Conservation (phyloP, 148 eudicot genomes). For the Simmondsia chinensis region DNA sequence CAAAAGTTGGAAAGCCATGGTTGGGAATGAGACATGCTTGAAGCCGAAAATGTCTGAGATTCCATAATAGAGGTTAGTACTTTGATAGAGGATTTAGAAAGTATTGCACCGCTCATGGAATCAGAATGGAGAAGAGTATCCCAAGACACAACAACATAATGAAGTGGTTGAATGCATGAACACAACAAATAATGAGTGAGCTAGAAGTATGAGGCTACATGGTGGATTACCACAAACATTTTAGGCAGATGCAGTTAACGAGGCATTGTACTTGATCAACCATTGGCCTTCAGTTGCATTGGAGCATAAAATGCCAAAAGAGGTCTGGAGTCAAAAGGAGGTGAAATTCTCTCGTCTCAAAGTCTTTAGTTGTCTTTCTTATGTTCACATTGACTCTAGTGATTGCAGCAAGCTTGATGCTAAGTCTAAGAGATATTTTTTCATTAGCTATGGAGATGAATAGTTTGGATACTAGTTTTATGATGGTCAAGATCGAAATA, state of each 20-base stretch:
- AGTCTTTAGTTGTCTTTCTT: too few species aligned
- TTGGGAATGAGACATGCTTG: background rate
- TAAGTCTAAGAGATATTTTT: too few species aligned
- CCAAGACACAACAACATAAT: background rate
- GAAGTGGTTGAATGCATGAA: background rate
- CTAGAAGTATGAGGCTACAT: background rate
- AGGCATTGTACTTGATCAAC: background rate
- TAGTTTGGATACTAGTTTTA: too few species aligned
- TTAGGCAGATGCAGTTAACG: slow-evolving; percentile 1
- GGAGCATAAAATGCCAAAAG: background rate
- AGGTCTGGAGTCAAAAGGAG: background rate
- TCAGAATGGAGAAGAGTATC: background rate
- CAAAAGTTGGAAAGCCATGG: background rate
- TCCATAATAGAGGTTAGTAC: background rate
- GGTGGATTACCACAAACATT: background rate
- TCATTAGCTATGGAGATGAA: too few species aligned
- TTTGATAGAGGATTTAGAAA: too few species aligned
- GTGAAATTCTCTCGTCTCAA: background rate
- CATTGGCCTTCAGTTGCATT: background rate
- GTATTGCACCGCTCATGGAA: too few species aligned
- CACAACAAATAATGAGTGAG: background rate
- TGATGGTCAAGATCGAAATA: too few species aligned
- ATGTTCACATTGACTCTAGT: too few species aligned
- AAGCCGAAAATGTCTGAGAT: background rate
- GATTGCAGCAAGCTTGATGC: too few species aligned